Percentiles rank a stretch among this genome's conserved stretches.
Conservation (phyloP, 305 asterid genomes). For the Fraxinus nigra region DNA sequence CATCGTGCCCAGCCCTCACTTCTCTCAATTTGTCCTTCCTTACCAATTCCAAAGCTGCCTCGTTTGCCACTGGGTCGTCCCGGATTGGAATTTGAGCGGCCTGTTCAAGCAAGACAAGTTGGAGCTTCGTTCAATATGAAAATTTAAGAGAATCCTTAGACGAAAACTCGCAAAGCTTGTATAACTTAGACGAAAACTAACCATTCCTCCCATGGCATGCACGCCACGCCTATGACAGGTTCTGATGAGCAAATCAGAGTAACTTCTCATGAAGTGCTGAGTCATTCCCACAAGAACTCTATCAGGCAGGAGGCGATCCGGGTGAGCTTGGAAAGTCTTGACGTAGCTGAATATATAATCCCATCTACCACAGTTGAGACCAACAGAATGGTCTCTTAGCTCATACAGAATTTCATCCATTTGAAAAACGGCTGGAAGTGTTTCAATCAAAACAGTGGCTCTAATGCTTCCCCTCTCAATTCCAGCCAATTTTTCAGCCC, state of each 20-base stretch:
- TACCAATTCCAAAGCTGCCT: conserved; percentile 75
- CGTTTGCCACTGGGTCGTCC: conserved; percentile 68
- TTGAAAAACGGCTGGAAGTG: conserved; percentile 88
- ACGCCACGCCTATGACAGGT: conserved; percentile 84
- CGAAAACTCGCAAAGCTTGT: neutral
- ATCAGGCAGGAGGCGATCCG: conserved; percentile 80
- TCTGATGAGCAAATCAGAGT: conserved; percentile 73
- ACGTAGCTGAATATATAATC: conserved; percentile 90
- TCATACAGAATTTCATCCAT: conserved; percentile 86
- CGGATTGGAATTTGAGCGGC: conserved; percentile 92
- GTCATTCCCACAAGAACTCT: conserved; percentile 81
- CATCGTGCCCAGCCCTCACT: conserved; percentile 90
- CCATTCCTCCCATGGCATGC: conserved; percentile 99
- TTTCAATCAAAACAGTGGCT: conserved; percentile 88
- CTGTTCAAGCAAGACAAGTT: conserved; percentile 31
- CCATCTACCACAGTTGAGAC: conserved; percentile 92
- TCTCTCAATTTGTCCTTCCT: conserved; percentile 71
- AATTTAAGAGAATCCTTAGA: neutral
- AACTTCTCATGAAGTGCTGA: conserved; percentile 85
- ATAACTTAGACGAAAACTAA: conserved; percentile 10
- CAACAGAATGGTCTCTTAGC: conserved; percentile 69
- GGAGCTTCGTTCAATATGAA: neutral
- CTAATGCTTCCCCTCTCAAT: conserved; percentile 74
- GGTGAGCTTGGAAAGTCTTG: conserved; percentile 82
- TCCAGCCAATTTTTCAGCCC: conserved; percentile 66